Evolutionary conservation across 1,284 basidiomycete species (phyloP), one percentile per base, ranked within the genome.

Genomic region (Leucoagaricus sp.): DNA sequence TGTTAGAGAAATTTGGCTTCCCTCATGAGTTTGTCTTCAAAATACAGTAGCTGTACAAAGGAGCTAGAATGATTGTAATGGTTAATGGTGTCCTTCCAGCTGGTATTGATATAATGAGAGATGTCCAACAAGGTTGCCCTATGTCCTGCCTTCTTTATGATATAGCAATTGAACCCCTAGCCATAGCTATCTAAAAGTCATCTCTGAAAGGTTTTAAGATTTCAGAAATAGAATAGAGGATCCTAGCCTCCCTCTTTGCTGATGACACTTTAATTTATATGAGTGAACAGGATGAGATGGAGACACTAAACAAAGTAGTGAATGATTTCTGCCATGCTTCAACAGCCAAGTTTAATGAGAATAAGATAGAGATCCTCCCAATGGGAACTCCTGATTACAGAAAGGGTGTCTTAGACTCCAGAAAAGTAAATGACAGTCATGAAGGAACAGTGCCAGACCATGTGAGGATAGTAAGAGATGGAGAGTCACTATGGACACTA

Each of bases 61-160:
- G 64, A 13, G 74, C 72, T 0, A 25, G 64, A 6, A 76, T 71
- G 0, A 0, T 25, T 10, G 58, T 77, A 0, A 72, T 74, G 3
- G 62, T 79, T 2, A 79, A 79, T 51, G 69, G 73, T 0, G 41
- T 57, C 1, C n/a, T 61, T 0, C 70, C 71, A 51, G 13, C 13
- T 12, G 19, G 52, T 1, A 77, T 68, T 61, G 51, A 52, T 17
- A 59, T 78, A 2, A 65, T 46, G 0, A 47, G 73, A 50, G 76
- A 75, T 0, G 75, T 78, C 2, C 1, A 71, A 29, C 74, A 77
- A 58, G 72, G 72, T 0, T 70, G 75, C 61, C 73, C 71, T 0
- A 56, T 75, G 0, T 78, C 74, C 0, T 78, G 75, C 60, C 64
- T 78, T 0, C 65, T 79, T 0, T 78, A 75, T 19, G 57, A 76